These are phyloP conservation scores for Apiotrichum montevideense DNA, from an alignment of 1,284 basidiomycete species.

Conservation along the genomic window DNA sequence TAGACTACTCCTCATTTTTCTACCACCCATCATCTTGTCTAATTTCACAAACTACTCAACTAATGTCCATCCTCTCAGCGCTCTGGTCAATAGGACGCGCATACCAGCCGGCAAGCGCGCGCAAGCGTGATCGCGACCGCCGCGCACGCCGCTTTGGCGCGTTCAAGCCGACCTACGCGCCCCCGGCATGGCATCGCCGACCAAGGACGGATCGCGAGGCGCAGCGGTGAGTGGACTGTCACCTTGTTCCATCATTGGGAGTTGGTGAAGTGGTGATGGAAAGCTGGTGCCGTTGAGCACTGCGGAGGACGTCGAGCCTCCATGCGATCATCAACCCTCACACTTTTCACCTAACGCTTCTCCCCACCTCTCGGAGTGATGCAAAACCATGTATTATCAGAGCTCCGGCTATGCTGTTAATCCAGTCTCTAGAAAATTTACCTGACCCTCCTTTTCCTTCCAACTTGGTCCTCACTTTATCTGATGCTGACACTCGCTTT, in stretches of 20 bases:
- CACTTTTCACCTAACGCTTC: too few relatives aligned
- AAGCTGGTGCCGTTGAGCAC: too few relatives aligned
- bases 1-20: too few relatives aligned
- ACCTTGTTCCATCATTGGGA: neutral
- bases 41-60: too few relatives aligned
- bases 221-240: conserved; percentile 34
- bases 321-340: too few relatives aligned
- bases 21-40: too few relatives aligned
- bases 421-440: neutral
- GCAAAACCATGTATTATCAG: neutral
- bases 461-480: too few relatives aligned
- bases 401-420: neutral
- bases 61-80: conserved; percentile 7
- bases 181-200: conserved; percentile 26
- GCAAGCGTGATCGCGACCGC: conserved; percentile 10
- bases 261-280: too few relatives aligned
- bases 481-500: too few relatives aligned
- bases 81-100: conserved; percentile 28
- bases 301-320: too few relatives aligned
- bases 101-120: conserved; percentile 29
- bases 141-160: conserved; percentile 35
- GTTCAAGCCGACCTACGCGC: conserved; percentile 37
- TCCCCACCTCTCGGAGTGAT: neutral
- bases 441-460: neutral
- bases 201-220: conserved; percentile 41